A percentile compares a stretch with the other conserved stretches of the same genome.
Evolutionary conservation across 2,329 filamentous ascomycete genomes (phyloP).

Genomic region (Magnaporthiopsis rhizophila): DNA sequence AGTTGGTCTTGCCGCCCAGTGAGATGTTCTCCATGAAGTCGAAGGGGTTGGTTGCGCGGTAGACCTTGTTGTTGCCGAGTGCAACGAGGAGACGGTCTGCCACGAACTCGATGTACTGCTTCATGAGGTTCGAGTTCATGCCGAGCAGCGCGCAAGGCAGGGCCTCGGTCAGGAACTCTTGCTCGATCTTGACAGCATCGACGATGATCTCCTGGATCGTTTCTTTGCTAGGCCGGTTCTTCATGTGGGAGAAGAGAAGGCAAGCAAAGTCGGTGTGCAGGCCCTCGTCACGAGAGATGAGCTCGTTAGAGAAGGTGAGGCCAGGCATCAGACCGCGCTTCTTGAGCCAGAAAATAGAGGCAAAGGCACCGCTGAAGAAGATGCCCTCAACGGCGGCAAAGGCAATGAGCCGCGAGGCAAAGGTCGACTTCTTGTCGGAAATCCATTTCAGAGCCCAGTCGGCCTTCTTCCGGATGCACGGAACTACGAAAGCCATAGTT

Average conservation of each 20-base stretch:
- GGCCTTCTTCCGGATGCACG: conserved; percentile 96
- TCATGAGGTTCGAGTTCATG: conserved; percentile 97
- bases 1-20: conserved; percentile 98
- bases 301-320: conserved; percentile 97
- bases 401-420: conserved; percentile 89
- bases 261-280: conserved; percentile 99
- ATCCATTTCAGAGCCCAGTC: conserved; percentile 98
- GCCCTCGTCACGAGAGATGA: conserved; percentile 98
- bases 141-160: conserved; percentile 87
- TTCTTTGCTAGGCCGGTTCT: conserved; percentile 78
- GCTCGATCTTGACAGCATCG: conserved; percentile 88
- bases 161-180: conserved; percentile 96
- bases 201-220: conserved; percentile 81
- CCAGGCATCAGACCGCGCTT: conserved; percentile 99
- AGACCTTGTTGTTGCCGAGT: conserved; percentile 89
- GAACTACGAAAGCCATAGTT: conserved; percentile 49
- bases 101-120: conserved; percentile 99
- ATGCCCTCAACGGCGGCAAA: conserved; percentile 98
- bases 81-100: conserved; percentile 89
- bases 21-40: conserved; percentile 99
- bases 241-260: conserved; percentile 93
- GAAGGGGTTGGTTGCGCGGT: conserved; percentile 91
- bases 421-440: conserved; percentile 84
- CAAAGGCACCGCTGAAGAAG: conserved; percentile 98
- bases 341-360: conserved; percentile 99